These are phyloP conservation scores for Boletus patriciae DNA, from an alignment of 768 basidiomycete genomes.

Conservation along the genomic window DNA sequence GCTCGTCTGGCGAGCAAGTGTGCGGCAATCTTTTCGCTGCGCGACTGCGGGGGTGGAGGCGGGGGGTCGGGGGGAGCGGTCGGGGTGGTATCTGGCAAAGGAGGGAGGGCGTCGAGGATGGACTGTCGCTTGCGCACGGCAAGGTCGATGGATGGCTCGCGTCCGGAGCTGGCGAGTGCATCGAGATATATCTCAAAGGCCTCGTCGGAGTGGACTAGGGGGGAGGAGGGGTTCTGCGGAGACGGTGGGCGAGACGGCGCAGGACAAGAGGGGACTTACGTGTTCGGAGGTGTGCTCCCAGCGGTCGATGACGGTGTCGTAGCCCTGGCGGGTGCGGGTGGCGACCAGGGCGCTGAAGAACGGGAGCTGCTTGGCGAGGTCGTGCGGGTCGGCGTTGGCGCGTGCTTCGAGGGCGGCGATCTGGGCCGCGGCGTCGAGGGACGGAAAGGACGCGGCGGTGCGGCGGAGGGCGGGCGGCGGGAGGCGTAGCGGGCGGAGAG, in stretches of 20 bases:
- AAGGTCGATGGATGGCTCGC: constrained; percentile 53
- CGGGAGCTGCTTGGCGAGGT: constrained; percentile 66
- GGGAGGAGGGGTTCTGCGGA: constrained; percentile 62
- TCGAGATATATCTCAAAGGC: constrained; percentile 79
- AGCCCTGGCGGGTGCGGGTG: constrained; percentile 64
- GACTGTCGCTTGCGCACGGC: constrained; percentile 72
- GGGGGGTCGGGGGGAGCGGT: constrained; percentile 16
- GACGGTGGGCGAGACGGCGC: constrained; percentile 1
- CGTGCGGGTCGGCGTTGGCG: constrained; percentile 70
- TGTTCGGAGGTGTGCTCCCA: constrained; percentile 87
- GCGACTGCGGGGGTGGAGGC: constrained; percentile 24
- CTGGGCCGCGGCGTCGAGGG: constrained; percentile 64
- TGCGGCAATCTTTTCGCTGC: constrained; percentile 45
- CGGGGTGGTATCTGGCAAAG: constrained; percentile 18
- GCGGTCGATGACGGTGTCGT: constrained; percentile 69
- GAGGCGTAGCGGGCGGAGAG: not conserved
- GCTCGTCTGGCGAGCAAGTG: constrained; percentile 37
- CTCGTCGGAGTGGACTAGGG: constrained; percentile 64
- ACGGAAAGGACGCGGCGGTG: constrained; percentile 25
- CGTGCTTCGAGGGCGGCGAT: constrained; percentile 76
- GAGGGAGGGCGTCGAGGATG: constrained; percentile 45
- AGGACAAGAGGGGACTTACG: constrained; percentile 46
- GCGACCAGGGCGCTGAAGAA: constrained; percentile 66
- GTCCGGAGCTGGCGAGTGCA: constrained; percentile 59
- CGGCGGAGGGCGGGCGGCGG: not conserved